Conservation (phyloP, 208 protist species). For the Leishmania braziliensis region DNA sequence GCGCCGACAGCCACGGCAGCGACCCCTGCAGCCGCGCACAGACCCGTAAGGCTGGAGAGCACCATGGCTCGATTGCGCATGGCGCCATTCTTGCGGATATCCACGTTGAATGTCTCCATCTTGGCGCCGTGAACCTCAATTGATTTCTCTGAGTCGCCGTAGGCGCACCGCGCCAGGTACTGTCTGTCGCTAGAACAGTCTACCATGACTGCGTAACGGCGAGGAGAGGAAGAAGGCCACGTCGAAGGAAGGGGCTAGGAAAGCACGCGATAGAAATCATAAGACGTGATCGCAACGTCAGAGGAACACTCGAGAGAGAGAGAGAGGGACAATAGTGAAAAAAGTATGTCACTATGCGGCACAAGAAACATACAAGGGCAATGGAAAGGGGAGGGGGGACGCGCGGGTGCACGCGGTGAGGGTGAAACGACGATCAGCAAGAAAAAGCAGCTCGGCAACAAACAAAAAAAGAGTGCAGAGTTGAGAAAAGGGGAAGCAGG, state of each 20-base stretch:
- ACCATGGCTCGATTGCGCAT: slow-evolving; percentile 80
- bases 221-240: background rate
- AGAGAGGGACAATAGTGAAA: background rate
- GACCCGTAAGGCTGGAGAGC: slow-evolving; percentile 51
- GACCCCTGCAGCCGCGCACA: slow-evolving; percentile 52
- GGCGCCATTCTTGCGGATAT: slow-evolving; percentile 82
- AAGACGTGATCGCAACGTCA: background rate
- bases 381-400: too few species aligned
- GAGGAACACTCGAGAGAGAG: background rate
- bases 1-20: slow-evolving; percentile 31
- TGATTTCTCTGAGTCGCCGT: slow-evolving; percentile 68
- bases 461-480: background rate
- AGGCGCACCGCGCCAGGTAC: slow-evolving; percentile 55
- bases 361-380: too few species aligned
- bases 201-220: slow-evolving; percentile 18
- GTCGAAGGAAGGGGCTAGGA: slow-evolving; percentile 14
- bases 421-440: background rate
- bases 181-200: slow-evolving; percentile 45
- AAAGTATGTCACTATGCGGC: background rate
- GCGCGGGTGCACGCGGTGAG: too few species aligned
- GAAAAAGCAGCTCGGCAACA: background rate
- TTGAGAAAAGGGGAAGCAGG: too few species aligned
- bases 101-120: slow-evolving; percentile 87
- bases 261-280: background rate
- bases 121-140: slow-evolving; percentile 62